Base-by-base conservation (phyloP, 2,329 filamentous ascomycete species). In the Chalara sp. region DNA sequence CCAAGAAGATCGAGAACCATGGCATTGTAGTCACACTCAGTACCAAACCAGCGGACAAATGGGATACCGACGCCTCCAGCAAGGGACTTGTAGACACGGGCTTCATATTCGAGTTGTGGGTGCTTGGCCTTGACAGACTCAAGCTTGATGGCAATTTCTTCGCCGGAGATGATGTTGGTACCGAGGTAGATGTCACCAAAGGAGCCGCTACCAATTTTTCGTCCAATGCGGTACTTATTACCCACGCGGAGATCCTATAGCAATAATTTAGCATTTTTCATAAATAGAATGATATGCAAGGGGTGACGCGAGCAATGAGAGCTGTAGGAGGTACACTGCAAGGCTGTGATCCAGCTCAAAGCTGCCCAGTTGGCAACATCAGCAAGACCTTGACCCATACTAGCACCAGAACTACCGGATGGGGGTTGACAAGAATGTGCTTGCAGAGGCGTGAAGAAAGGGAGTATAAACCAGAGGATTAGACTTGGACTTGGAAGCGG, bases 101-200 rank as follows among this genome's bases (percentile, higher is more conserved):
- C 93, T 74, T 99, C 93, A 78, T 97, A 97, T 73, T 97, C 93
- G 56, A 99, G 84, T 73, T 97, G 93, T 53, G 93, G 93, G 72
- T 97, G 93, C 80, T 99, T 97, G 69, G 93, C 92, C 81, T 99
- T 99, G 75, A 97, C 92, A 60, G 89, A 95, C 75, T 99, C 93
- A 54, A 99, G 89, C 79, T 99, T 99, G 78, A 99, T 99, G 69
- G 93, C 93, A 65, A 99, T 97, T 74, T 99, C 93, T 72, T 99
- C 93, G 56, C 93, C 93, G 5, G 93, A 97, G 72, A 97, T 97
- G 75, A 99, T 97, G 78, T 99, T 97, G 71, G 93, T 99, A 65
- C 93, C 93, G 49, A 97, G 84, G 74, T 97, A 99, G 69, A 99
- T 97, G 65, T 97, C 93, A 76, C 93, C 93, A 70, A 99, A 99